Evolutionary conservation across 2,329 filamentous ascomycete species (phyloP), one percentile per base, ranked within the genome.

Genomic region (Camptophora hylomeconis): DNA sequence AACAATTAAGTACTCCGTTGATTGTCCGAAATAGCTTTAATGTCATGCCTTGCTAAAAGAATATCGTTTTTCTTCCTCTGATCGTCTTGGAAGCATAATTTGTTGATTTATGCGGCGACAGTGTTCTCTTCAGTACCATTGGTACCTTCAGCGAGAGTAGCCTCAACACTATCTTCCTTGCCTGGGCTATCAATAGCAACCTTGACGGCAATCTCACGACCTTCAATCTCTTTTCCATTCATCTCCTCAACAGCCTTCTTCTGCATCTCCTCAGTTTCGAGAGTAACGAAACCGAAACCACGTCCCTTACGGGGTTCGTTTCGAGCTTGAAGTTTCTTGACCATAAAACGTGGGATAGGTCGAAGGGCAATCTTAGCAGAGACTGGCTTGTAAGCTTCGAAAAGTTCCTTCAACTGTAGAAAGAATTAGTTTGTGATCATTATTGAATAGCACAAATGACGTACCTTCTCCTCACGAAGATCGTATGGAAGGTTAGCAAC

Each of bases 141-240:
- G 28, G 38, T 42, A 20, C 40, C 40, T 26, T 41, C 40, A 12
- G 33, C 33, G 25, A 30, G 32, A 24, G 26, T 30, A 20, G 54
- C 52, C 48, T 62, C 56, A 29, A 50, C 46, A 38, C 57, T 54
- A 55, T 94, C 87, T 62, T 94, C 87, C 79, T 95, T 98, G 64
- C 92, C 87, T 42, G 89, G 89, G 70, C 84, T 94, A 68, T 98
- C 89, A 53, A 98, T 95, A 54, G 89, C 89, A 55, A 98, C 86
- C 80, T 98, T 98, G 72, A 98, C 89, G 43, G 89, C 89, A 48
- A 98, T 98, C 68, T 95, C 87, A 52, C 89, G 87, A 42, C 87
- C 89, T 60, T 95, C 89, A 46, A 98, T 89, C 58, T 93, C 82
- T 75, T 93, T 95, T 64, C 84, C 89, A 63, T 98, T 94, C 89